phyloP scores from a whole-genome alignment of 345 rosid species.

The Toxicodendron radicans region DNA sequence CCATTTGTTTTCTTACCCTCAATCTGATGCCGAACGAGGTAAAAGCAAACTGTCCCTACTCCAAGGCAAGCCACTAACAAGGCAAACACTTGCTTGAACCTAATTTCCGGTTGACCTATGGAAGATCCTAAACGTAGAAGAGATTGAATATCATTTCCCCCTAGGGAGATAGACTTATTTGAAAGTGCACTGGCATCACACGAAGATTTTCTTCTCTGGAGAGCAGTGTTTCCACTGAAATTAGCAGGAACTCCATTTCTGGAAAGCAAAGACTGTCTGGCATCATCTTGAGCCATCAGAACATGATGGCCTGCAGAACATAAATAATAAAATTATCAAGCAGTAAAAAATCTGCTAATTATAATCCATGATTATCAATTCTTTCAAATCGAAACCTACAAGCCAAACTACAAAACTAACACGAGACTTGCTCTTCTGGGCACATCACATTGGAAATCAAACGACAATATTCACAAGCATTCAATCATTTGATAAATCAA shows the following conservation, averaged over 20 bases:
- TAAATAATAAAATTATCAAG: background rate
- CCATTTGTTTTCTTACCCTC: slow-evolving; percentile 51
- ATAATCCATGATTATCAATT: background rate
- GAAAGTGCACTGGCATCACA: background rate
- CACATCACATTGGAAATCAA: too few species aligned
- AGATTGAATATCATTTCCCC: slow-evolving; percentile 17
- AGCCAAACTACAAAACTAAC: background rate
- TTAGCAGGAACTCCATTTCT: slow-evolving; percentile 12
- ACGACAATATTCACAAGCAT: too few species aligned
- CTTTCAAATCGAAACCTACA: background rate
- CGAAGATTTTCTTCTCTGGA: slow-evolving; percentile 34
- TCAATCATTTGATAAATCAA: too few species aligned
- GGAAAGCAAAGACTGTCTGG: slow-evolving; percentile 35
- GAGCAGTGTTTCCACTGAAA: slow-evolving; percentile 18
- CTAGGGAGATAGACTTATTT: slow-evolving; percentile 1
- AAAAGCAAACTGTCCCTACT: slow-evolving; percentile 43
- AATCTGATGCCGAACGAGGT: slow-evolving; percentile 42
- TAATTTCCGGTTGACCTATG: slow-evolving; percentile 12
- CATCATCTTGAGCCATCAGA: slow-evolving; percentile 40
- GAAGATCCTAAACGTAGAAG: slow-evolving; percentile 24
- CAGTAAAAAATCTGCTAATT: background rate
- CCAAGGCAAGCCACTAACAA: slow-evolving; percentile 36
- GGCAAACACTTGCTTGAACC: slow-evolving; percentile 27
- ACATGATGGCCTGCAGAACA: background rate
- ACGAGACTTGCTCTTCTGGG: background rate